phyloP scores from a whole-genome alignment of 176 grass and related monocot species.

The Eleusine coracana region DNA sequence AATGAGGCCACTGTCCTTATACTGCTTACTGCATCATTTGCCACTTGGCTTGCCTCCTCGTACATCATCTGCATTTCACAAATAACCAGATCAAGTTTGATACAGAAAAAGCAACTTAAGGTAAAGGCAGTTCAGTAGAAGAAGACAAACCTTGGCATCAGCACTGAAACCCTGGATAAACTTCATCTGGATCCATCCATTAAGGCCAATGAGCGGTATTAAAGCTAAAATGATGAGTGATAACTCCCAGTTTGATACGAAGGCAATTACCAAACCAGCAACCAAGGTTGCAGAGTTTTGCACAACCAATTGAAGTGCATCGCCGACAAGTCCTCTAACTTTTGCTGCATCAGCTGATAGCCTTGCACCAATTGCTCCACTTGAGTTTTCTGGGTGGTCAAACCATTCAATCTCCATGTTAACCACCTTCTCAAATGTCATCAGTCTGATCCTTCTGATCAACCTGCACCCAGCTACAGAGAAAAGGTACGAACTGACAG shows the following conservation, averaged over 20 bases:
- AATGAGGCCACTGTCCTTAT: constrained; percentile 93
- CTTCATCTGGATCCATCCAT: constrained; percentile 93
- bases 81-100: constrained; percentile 31
- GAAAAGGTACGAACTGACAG: constrained; percentile 83
- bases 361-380: constrained; percentile 84
- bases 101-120: constrained; percentile 20
- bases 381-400: constrained; percentile 80
- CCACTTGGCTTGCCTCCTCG: constrained; percentile 91
- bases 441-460: constrained; percentile 83
- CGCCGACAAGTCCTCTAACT: constrained; percentile 85
- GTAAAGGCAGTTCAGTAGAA: background rate
- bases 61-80: constrained; percentile 77
- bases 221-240: constrained; percentile 83
- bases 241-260: constrained; percentile 78
- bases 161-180: constrained; percentile 89
- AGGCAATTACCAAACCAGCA: constrained; percentile 82
- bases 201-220: constrained; percentile 85
- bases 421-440: constrained; percentile 94
- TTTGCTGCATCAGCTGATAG: constrained; percentile 82
- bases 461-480: constrained; percentile 78
- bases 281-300: constrained; percentile 82
- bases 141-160: constrained; percentile 75
- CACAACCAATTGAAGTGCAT: constrained; percentile 78
- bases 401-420: constrained; percentile 94
- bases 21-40: constrained; percentile 87